Base-by-base conservation (phyloP, 106 monocot species). In the Allium cepa region DNA sequence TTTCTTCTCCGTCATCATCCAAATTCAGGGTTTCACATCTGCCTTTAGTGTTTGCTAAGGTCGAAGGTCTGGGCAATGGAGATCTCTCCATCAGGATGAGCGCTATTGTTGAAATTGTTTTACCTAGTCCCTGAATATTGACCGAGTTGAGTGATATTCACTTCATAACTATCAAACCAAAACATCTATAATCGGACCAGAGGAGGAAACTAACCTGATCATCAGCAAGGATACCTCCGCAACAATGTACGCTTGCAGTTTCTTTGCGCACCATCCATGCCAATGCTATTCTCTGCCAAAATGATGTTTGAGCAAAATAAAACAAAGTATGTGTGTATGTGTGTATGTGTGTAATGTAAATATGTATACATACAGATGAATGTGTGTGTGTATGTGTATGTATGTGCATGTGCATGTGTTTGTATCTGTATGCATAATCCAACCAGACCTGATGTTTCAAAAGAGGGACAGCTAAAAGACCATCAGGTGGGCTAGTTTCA, bases 221-320 rank as follows among this genome's bases (percentile, higher is more conserved):
- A 80, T 96, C 95, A 59, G 95, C 95, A 71, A 96, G 88, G 64
- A 96, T 96, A 45, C 95, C 95, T 60, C 95, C 95, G 67, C 79
- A 84, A 70, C 95, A 96, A 47, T 83, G 68, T 28, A 69, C 56
- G 55, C 76, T 80, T 27, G 57, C 57, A 70, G 73, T 88, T 75
- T 96, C 95, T 73, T 86, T 96, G 26, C 88, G 85, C 62, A 96
- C 79, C 95, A 96, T 96, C 95, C 95, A 96, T 66, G 95, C 83
- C 57, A 96, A 80, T 61, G 95, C 95, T 71, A 91, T 96, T 62
- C 83, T 75, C 95, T 96, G 83, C 63, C 36, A 77, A 71, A 66
- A 56, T 62, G 60, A 46, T 48, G 11, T 59, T 66, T 11, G 53
- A 49, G 56, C 15, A 46, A 27, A 55, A 74, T 57, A 56, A 45